phyloP scores from a whole-genome alignment of 1,139 yeast species.

The Scheffersomyces illinoinensis region DNA sequence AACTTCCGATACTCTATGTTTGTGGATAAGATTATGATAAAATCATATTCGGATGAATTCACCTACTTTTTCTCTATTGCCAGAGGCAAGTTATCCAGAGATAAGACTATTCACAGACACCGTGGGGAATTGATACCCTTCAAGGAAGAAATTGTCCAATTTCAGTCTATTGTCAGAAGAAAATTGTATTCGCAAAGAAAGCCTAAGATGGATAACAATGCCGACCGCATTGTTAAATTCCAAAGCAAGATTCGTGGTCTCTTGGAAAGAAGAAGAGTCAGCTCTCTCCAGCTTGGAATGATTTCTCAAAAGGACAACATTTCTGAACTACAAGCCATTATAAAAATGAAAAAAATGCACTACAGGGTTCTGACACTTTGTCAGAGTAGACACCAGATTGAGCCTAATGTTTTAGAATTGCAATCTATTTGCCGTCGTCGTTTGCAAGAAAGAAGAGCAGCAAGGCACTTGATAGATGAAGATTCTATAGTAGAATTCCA shows the following conservation, averaged over 20 bases:
- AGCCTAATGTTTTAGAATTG: conserved; percentile 25
- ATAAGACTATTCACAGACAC: conserved; percentile 39
- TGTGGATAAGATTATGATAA: conserved; percentile 59
- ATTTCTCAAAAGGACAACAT: conserved; percentile 9
- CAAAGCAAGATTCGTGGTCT: conserved; percentile 34
- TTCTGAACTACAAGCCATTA: conserved; percentile 27
- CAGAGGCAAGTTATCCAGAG: conserved; percentile 41
- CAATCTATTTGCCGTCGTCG: conserved; percentile 38
- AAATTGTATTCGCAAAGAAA: conserved; percentile 17
- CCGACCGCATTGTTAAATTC: conserved; percentile 12
- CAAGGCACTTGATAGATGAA: conserved; percentile 11
- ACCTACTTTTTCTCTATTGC: conserved; percentile 35
- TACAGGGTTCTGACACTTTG: conserved; percentile 23
- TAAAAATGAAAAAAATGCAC: conserved; percentile 27
- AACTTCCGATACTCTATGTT: conserved; percentile 61
- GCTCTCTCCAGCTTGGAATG: conserved; percentile 9
- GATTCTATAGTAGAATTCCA: conserved; percentile 28
- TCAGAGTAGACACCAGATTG: conserved; percentile 22
- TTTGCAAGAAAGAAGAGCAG: conserved; percentile 20
- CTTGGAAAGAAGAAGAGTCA: conserved; percentile 14
- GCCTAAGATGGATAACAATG: conserved; percentile 10
- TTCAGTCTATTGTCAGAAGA: conserved; percentile 41
- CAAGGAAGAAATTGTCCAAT: conserved; percentile 26
- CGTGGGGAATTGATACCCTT: conserved; percentile 34
- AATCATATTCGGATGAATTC: conserved; percentile 53